phyloP scores from a whole-genome alignment of 208 protist species.

The Crithidia brevicula region DNA sequence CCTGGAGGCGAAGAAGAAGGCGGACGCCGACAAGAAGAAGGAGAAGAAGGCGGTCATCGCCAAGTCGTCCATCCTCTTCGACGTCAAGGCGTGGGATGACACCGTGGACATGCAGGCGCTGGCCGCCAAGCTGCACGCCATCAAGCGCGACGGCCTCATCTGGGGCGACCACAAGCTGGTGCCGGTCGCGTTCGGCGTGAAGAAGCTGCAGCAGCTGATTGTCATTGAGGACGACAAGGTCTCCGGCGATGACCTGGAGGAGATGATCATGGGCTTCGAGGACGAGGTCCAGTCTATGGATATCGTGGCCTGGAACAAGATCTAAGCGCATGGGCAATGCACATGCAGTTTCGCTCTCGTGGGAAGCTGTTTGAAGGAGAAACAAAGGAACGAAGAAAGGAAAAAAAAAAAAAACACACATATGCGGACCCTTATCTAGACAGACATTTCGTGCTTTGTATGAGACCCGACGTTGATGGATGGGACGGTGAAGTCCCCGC shows the following conservation, averaged over 20 bases:
- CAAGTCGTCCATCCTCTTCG: conserved; percentile 89
- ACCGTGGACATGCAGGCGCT: conserved; percentile 85
- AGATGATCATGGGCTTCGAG: conserved; percentile 92
- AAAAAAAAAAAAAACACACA: too few species aligned
- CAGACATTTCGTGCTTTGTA: too few species aligned
- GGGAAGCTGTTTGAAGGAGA: background rate
- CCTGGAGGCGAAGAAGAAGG: conserved; percentile 47
- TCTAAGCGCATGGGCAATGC: conserved; percentile 73
- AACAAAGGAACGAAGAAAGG: background rate
- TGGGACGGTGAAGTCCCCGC: too few species aligned
- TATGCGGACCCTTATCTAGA: too few species aligned
- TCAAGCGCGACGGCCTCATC: conserved; percentile 83
- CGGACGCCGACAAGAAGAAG: conserved; percentile 77
- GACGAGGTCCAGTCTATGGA: conserved; percentile 96
- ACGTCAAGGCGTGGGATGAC: conserved; percentile 95
- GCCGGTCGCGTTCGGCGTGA: conserved; percentile 93
- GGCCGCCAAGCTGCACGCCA: conserved; percentile 74
- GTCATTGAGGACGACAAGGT: conserved; percentile 96
- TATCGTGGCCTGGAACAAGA: conserved; percentile 96
- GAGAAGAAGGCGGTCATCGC: conserved; percentile 76
- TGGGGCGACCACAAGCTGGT: conserved; percentile 92
- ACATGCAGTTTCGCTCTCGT: too few species aligned
- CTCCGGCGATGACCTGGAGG: conserved; percentile 93
- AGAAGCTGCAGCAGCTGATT: conserved; percentile 93
- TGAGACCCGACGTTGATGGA: too few species aligned